Evolutionary conservation across 2,329 filamentous ascomycete species (phyloP), one percentile per base, ranked within the genome.

Genomic region (Harringtonia lauricola): DNA sequence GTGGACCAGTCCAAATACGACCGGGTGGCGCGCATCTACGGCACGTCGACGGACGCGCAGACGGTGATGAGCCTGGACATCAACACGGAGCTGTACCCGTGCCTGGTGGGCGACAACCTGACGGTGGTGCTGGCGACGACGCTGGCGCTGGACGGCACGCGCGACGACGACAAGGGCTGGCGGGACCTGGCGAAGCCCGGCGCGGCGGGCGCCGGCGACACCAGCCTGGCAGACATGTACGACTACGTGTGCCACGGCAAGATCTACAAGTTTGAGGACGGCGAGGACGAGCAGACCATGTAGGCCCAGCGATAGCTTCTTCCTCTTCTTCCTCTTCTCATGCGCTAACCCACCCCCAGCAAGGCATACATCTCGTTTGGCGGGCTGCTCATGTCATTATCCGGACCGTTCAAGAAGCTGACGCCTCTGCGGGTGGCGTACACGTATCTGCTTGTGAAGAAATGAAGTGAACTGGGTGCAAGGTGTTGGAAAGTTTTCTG

Each of bases 301-400:
- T 95, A 70, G 83, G 74, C 3, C 26, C 35, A 3, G n/a, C 12
- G n/a, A 3, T 19, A 18, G 19, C 12, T 34, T 18, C 36, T 4
- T 33, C 15, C 7, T 29, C 14, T 1, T 31, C 34, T 22, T 10
- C 22, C 14, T 37, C 9, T 26, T 22, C 21, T 37, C 35, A 31
- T 35, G 2, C 26, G 3, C 42, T 50, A 28, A 39, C 47, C 36
- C 33, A 36, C 33, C 10, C 19, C 52, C 54, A 96, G 90, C 61
- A 94, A 95, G 62, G 86, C 88, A 24, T 98, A 90, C 64, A 75
- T 94, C 54, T 95, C 88, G 2, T 98, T 95, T 57, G 92, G 92
- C 39, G 92, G 92, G 8, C 69, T 98, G 51, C 66, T 98, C 56
- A 81, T 96, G 66, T 87, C 83, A 55, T 74, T 98, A 44, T 85